Evolutionary conservation across 2,329 filamentous ascomycete genomes (phyloP).

Genomic region (Cryphonectria radicalis): DNA sequence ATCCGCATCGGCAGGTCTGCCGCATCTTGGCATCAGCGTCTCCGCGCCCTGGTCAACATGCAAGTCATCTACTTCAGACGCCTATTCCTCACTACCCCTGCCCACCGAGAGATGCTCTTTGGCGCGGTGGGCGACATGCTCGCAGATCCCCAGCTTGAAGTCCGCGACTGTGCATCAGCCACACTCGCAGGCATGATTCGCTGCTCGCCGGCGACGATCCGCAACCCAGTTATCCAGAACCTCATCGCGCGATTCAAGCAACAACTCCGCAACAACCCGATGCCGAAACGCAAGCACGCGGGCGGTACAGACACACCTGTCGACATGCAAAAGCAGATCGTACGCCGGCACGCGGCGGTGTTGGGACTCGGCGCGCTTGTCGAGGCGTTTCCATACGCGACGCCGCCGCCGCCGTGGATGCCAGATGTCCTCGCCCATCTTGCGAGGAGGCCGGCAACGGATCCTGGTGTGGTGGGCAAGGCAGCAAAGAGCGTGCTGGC

Average conservation of each 20-base stretch:
- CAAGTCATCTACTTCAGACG: conserved; percentile 98
- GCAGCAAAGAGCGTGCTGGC: conserved; percentile 92
- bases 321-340: conserved; percentile 75
- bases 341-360: conserved; percentile 86
- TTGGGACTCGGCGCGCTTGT: conserved; percentile 88
- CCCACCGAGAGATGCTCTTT: conserved; percentile 81
- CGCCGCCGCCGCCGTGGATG: conserved; percentile 91
- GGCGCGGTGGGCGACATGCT: conserved; percentile 96
- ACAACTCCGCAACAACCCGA: conserved; percentile 79
- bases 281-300: conserved; percentile 72
- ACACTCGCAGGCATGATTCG: conserved; percentile 98
- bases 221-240: conserved; percentile 74
- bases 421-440: conserved; percentile 87
- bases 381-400: conserved; percentile 94
- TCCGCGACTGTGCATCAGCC: conserved; percentile 87
- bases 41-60: conserved; percentile 95
- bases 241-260: conserved; percentile 80
- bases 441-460: conserved; percentile 82
- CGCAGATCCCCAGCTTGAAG: conserved; percentile 87
- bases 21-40: conserved; percentile 90
- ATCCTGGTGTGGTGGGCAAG: conserved; percentile 91
- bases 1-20: conserved; percentile 87
- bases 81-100: conserved; percentile 79
- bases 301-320: conserved; percentile 72
- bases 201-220: conserved; percentile 82